Evolutionary conservation across 2,329 filamentous ascomycete species (phyloP).

Genomic region (Golovinomyces cichoracearum): DNA sequence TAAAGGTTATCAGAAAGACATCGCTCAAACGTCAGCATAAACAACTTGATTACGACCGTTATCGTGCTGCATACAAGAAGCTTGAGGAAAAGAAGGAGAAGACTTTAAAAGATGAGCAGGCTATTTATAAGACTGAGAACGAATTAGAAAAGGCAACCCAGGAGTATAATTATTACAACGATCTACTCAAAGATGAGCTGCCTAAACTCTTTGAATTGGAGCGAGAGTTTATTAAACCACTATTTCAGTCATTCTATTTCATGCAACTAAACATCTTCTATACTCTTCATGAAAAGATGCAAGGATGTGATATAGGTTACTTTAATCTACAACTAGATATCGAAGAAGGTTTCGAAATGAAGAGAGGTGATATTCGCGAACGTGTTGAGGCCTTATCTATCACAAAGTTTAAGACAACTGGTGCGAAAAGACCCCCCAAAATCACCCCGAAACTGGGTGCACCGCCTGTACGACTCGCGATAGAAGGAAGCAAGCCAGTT

Average conservation of each 20-base stretch:
- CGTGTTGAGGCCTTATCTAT: constrained; percentile 63
- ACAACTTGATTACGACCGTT: constrained; percentile 84
- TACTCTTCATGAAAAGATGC: constrained; percentile 94
- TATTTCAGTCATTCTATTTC: constrained; percentile 99
- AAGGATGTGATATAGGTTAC: constrained; percentile 87
- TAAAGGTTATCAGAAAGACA: constrained; percentile 83
- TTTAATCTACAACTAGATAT: constrained; percentile 81
- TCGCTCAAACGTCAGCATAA: constrained; percentile 85
- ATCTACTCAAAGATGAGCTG: constrained; percentile 82
- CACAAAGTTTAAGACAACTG: constrained; percentile 74
- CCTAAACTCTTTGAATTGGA: constrained; percentile 78
- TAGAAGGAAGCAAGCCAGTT: constrained; percentile 12
- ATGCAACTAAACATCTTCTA: constrained; percentile 99
- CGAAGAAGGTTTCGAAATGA: constrained; percentile 69
- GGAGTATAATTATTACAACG: constrained; percentile 96
- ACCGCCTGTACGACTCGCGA: constrained; percentile 8
- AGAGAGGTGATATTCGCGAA: constrained; percentile 70
- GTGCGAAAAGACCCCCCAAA: constrained; percentile 26
- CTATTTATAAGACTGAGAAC: constrained; percentile 80
- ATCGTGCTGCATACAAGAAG: constrained; percentile 64
- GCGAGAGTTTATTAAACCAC: constrained; percentile 77
- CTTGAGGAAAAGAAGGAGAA: constrained; percentile 95
- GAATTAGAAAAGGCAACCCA: constrained; percentile 78
- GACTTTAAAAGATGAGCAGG: constrained; percentile 87
- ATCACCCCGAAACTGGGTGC: constrained; percentile 10